Percentiles rank a stretch among this genome's conserved stretches.
Evolutionary conservation across 2,329 filamentous ascomycete species (phyloP).

Genomic region (Colletotrichum theobromicola): DNA sequence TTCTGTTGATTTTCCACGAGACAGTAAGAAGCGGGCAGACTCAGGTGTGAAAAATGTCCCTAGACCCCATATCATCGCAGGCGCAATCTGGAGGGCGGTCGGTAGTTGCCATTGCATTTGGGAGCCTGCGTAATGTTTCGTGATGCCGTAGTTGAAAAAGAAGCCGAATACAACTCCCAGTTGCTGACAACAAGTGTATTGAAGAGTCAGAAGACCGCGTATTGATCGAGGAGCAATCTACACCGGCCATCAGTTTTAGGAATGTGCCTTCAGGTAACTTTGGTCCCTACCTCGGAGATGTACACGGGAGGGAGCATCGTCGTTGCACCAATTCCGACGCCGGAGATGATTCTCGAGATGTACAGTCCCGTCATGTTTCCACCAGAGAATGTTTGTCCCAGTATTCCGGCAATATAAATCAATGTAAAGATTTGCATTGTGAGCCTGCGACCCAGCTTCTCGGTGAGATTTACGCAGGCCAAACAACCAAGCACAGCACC

Average conservation of each 20-base stretch:
- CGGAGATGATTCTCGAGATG: conserved; percentile 27
- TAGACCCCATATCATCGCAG: conserved; percentile 29
- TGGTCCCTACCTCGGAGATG: conserved; percentile 26
- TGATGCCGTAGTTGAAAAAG: conserved; percentile 39
- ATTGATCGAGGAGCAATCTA: conserved; percentile 32
- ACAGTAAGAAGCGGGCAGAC: conserved; percentile 29
- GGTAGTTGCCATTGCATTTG: conserved; percentile 33
- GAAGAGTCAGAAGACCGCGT: conserved; percentile 33
- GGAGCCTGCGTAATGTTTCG: conserved; percentile 28
- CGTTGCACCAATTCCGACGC: conserved; percentile 29
- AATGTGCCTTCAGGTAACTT: background rate
- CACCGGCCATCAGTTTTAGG: background rate
- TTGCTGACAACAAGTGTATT: conserved; percentile 38
- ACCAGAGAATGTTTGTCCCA: conserved; percentile 33
- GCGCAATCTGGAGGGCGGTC: conserved; percentile 28
- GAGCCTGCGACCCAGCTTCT: conserved; percentile 26
- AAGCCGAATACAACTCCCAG: conserved; percentile 37
- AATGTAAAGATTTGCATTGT: conserved; percentile 32
- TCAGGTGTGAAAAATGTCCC: conserved; percentile 30
- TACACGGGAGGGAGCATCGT: conserved; percentile 33
- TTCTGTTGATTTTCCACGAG: conserved; percentile 23
- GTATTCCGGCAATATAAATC: conserved; percentile 39
- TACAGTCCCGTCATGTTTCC: conserved; percentile 31
- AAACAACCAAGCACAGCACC: conserved; percentile 33
- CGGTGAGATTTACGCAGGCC: conserved; percentile 28